A percentile compares a stretch with the other conserved stretches of the same genome.
Evolutionary conservation across 306 rosid genomes (phyloP).

Genomic region (Sechiopsis laciniata): DNA sequence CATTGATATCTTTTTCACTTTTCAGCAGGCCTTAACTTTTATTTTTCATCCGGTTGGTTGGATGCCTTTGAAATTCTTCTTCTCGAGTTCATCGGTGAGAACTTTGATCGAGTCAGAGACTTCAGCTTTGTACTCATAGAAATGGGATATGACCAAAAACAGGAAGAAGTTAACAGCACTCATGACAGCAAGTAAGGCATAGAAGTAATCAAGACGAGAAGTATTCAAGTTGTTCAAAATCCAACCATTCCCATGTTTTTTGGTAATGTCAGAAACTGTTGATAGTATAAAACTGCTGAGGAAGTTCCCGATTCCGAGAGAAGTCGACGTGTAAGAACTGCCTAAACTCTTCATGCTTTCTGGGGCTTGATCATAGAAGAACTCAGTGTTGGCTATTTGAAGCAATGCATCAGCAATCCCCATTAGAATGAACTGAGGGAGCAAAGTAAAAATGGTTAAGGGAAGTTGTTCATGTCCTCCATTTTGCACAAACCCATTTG

Average conservation of each 20-base stretch:
- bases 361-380: constrained; percentile 48
- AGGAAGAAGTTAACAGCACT: constrained; percentile 27
- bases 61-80: constrained; percentile 25
- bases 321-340: constrained; percentile 57
- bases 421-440: no score
- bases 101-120: constrained; percentile 64
- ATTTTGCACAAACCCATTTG: no score
- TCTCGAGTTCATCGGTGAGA: constrained; percentile 58
- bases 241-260: constrained; percentile 60
- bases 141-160: constrained; percentile 35
- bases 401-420: no score
- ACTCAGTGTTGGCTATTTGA: no score
- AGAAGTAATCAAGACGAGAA: constrained; percentile 72
- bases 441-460: no score
- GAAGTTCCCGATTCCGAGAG: constrained; percentile 73
- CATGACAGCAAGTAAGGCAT: constrained; percentile 46
- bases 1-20: neutral
- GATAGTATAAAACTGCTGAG: constrained; percentile 70
- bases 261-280: constrained; percentile 57
- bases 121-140: constrained; percentile 66
- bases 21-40: neutral
- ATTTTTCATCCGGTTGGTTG: neutral
- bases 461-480: no score
- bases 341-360: constrained; percentile 81
- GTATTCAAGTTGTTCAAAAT: constrained; percentile 75